phyloP scores from a whole-genome alignment of 345 rosid genomes.

The Bruguiera gymnorhiza region DNA sequence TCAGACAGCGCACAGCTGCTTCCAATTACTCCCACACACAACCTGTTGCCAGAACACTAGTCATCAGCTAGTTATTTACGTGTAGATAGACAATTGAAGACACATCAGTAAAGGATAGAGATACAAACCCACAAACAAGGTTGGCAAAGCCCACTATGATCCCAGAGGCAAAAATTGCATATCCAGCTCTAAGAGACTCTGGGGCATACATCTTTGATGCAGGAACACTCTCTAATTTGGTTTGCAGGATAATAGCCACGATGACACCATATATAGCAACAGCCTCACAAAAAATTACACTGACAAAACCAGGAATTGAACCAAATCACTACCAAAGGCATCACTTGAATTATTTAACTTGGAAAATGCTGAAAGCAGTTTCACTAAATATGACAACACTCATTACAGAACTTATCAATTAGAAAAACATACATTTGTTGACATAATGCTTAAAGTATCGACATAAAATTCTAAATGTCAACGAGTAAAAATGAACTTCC shows the following conservation, averaged over 20 bases:
- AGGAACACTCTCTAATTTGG: constrained; percentile 94
- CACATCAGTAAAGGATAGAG: constrained; percentile 15
- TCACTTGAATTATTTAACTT: background rate
- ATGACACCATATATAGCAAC: constrained; percentile 99
- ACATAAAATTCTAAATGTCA: background rate
- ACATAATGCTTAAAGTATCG: background rate
- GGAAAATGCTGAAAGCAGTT: constrained; percentile 2
- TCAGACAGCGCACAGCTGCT: constrained; percentile 98
- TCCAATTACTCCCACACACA: constrained; percentile 96
- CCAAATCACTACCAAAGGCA: background rate
- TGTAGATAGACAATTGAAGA: background rate
- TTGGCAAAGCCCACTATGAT: constrained; percentile 98
- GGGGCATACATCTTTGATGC: constrained; percentile 62
- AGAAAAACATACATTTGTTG: background rate
- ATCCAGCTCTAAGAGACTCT: constrained; percentile 98
- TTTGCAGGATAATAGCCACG: constrained; percentile 94
- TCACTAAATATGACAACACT: background rate
- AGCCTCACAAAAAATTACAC: constrained; percentile 98
- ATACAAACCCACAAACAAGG: constrained; percentile 87
- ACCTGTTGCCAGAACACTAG: constrained; percentile 36
- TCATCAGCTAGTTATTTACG: background rate
- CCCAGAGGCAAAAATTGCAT: constrained; percentile 98
- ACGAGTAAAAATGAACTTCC: background rate
- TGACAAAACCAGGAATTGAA: constrained; percentile 28
- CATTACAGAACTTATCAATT: background rate